These are phyloP conservation scores for Stromatinia cepivora DNA, from an alignment of 2,329 filamentous ascomycete genomes.

Conservation along the genomic window DNA sequence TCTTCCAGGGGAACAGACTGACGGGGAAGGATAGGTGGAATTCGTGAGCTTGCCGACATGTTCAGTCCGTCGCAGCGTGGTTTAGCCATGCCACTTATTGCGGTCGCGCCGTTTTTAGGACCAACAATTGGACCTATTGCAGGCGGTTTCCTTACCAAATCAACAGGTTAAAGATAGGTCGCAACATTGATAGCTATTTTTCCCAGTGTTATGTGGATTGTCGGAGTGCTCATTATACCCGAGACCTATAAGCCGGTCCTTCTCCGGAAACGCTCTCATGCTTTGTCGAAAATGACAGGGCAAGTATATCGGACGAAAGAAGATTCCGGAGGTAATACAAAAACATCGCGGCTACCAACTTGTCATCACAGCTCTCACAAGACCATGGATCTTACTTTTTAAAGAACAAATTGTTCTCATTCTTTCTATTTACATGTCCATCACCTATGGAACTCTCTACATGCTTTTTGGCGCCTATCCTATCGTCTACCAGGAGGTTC, in stretches of 20 bases:
- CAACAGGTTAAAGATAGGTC: conserved; percentile 70
- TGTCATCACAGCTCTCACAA: conserved; percentile 53
- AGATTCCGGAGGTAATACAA: conserved; percentile 42
- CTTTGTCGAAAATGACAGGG: conserved; percentile 49
- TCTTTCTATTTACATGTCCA: conserved; percentile 56
- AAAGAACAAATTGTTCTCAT: not conserved
- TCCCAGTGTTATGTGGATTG: conserved; percentile 60
- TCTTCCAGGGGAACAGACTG: conserved; percentile 34
- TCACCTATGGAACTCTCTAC: conserved; percentile 79
- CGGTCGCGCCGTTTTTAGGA: conserved; percentile 66
- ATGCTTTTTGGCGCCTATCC: conserved; percentile 83
- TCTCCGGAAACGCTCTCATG: conserved; percentile 54
- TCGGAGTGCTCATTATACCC: conserved; percentile 52
- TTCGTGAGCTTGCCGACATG: conserved; percentile 56
- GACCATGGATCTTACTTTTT: conserved; percentile 51
- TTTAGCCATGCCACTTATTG: conserved; percentile 61
- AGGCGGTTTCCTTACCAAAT: conserved; percentile 65
- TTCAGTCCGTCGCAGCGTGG: conserved; percentile 56
- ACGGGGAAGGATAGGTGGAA: conserved; percentile 60
- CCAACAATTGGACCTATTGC: conserved; percentile 63
- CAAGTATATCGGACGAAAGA: conserved; percentile 44
- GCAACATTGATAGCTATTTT: conserved; percentile 63
- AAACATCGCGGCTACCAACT: conserved; percentile 48
- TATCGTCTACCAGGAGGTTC: conserved; percentile 72
- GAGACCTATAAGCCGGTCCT: conserved; percentile 62